These are phyloP conservation scores for Beauveria scarabaeidicola DNA, from an alignment of 2,329 filamentous ascomycete genomes.

Conservation along the genomic window DNA sequence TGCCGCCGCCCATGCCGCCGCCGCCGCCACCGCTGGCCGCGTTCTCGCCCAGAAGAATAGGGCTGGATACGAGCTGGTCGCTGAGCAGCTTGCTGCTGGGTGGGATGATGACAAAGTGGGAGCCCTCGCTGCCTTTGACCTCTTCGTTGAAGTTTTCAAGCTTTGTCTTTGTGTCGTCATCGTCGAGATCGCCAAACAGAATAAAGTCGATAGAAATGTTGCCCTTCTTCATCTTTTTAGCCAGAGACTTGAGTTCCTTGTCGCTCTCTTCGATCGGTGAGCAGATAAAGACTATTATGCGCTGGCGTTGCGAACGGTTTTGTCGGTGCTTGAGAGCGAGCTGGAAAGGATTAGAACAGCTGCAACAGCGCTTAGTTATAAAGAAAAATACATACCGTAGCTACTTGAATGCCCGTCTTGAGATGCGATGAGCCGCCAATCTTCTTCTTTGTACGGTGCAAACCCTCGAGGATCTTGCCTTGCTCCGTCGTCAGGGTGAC, in stretches of 20 bases:
- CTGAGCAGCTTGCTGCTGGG: slow-evolving; percentile 88
- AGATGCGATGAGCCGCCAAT: slow-evolving; percentile 84
- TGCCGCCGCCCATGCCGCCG: slow-evolving; percentile 51
- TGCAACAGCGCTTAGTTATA: neutral
- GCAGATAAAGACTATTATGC: slow-evolving; percentile 95
- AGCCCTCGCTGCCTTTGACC: slow-evolving; percentile 86
- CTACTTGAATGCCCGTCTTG: slow-evolving; percentile 90
- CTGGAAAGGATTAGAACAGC: slow-evolving; percentile 69
- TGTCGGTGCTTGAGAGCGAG: slow-evolving; percentile 95
- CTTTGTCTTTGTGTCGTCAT: slow-evolving; percentile 83
- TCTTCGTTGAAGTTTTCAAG: slow-evolving; percentile 88
- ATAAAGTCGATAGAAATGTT: slow-evolving; percentile 92
- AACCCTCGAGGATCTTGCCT: slow-evolving; percentile 85
- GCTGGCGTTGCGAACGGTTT: slow-evolving; percentile 93
- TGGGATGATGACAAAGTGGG: slow-evolving; percentile 81
- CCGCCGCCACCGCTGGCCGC: slow-evolving; percentile 46
- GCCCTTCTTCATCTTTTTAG: slow-evolving; percentile 98
- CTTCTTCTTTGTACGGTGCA: slow-evolving; percentile 83
- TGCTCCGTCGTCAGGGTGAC: slow-evolving; percentile 94
- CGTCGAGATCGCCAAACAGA: slow-evolving; percentile 86
- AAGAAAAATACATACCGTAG: slow-evolving; percentile 59
- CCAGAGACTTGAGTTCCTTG: slow-evolving; percentile 78
- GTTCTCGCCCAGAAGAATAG: slow-evolving; percentile 80
- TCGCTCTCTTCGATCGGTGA: slow-evolving; percentile 85
- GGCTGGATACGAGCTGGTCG: slow-evolving; percentile 81